Evolutionary conservation across 257 asterid species (phyloP).

Genomic region (Schizonepeta tenuifolia): DNA sequence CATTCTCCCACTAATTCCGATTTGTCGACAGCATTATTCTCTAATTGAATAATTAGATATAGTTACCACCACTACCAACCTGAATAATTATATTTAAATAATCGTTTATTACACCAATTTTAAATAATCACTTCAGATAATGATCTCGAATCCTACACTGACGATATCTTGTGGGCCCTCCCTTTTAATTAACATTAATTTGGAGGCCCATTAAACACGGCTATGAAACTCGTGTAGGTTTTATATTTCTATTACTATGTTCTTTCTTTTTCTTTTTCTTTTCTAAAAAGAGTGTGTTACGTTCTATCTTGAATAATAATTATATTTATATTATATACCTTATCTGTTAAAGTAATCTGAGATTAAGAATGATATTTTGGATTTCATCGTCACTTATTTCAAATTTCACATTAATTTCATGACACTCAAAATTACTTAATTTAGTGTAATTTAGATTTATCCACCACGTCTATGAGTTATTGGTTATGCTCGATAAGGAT

Average conservation of each 20-base stretch:
- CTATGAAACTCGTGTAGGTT: not conserved
- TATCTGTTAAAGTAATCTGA: too few species aligned
- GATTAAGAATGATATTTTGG: too few species aligned
- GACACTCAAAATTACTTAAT: too few species aligned
- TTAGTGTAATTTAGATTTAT: too few species aligned
- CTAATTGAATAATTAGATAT: constrained; percentile 4
- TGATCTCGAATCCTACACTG: not conserved
- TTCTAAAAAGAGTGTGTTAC: too few species aligned
- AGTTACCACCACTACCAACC: constrained; percentile 17
- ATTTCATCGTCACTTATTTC: too few species aligned
- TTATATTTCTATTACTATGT: not conserved
- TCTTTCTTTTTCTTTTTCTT: not conserved
- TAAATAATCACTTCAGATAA: not conserved
- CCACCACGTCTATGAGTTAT: too few species aligned
- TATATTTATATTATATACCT: too few species aligned
- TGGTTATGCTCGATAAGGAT: too few species aligned
- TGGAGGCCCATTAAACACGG: not conserved
- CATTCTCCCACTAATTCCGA: constrained; percentile 17
- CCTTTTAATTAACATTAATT: not conserved
- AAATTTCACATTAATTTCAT: too few species aligned
- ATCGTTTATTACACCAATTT: not conserved
- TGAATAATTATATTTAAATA: constrained; percentile 28
- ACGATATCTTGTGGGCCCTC: not conserved
- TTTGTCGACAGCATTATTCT: constrained; percentile 27
- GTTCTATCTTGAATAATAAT: not conserved